phyloP scores from a whole-genome alignment of 192 early-diverging fungal species.

The Glomus cerebriforme region DNA sequence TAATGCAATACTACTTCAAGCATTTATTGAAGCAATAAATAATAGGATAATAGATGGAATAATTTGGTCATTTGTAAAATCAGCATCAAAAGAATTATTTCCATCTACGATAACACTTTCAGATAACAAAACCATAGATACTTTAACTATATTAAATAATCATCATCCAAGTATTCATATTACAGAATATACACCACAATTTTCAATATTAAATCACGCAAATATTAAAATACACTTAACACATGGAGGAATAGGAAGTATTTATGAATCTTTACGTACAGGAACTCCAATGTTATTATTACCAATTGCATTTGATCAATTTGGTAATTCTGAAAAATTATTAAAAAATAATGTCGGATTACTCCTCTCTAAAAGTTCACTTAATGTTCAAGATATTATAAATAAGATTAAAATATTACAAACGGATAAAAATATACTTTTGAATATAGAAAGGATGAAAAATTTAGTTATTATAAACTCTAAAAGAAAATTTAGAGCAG shows the following conservation, averaged over 20 bases:
- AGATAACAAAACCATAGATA: not conserved
- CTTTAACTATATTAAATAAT: not conserved
- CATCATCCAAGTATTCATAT: slow-evolving; percentile 22
- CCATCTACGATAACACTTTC: not conserved
- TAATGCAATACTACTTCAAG: slow-evolving; percentile 27
- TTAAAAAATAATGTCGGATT: slow-evolving; percentile 1
- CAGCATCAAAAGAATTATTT: not conserved
- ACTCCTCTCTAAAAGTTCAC: not conserved
- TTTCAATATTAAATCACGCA: slow-evolving; percentile 37
- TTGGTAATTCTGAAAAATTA: slow-evolving; percentile 3
- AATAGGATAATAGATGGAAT: slow-evolving; percentile 37
- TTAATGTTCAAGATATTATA: slow-evolving; percentile 17
- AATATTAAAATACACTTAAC: slow-evolving; percentile 35
- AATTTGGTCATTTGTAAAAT: slow-evolving; percentile 34
- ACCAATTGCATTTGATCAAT: slow-evolving; percentile 34
- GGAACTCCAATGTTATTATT: slow-evolving; percentile 33
- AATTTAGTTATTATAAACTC: slow-evolving; percentile 17
- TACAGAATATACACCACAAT: slow-evolving; percentile 34
- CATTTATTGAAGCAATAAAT: slow-evolving; percentile 35
- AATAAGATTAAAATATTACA: slow-evolving; percentile 3
- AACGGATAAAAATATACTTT: not conserved
- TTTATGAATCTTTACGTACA: slow-evolving; percentile 37
- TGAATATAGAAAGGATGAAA: slow-evolving; percentile 22
- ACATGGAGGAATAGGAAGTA: slow-evolving; percentile 35
- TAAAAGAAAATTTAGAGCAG: slow-evolving; percentile 23